These are phyloP conservation scores for Eucalyptus grandis DNA, from an alignment of 345 rosid genomes.

Conservation along the genomic window DNA sequence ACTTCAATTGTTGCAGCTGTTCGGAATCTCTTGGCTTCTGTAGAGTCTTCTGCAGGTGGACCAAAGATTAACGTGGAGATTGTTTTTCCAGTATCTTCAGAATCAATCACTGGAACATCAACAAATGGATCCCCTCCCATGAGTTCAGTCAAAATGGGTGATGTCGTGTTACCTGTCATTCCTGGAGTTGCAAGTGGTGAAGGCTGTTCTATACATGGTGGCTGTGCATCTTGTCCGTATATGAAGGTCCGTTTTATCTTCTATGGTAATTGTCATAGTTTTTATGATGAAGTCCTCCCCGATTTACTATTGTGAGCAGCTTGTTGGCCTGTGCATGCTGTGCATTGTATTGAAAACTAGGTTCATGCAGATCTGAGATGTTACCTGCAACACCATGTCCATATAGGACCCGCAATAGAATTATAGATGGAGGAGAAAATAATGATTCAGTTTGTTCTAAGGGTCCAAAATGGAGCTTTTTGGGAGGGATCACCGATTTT, in stretches of 20 bases:
- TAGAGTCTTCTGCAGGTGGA: constrained; percentile 14
- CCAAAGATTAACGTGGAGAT: constrained; percentile 76
- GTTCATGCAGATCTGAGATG: neutral
- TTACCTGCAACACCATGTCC: neutral
- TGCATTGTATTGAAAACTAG: neutral
- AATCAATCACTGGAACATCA: constrained; percentile 61
- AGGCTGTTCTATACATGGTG: constrained; percentile 92
- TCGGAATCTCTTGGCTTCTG: constrained; percentile 37
- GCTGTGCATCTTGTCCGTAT: constrained; percentile 97
- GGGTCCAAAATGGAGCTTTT: neutral
- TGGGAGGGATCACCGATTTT: neutral
- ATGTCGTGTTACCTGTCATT: constrained; percentile 50
- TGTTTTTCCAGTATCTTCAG: constrained; percentile 90
- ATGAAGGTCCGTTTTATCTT: constrained; percentile 55
- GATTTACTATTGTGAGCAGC: neutral
- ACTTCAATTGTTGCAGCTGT: constrained; percentile 86
- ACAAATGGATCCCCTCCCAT: constrained; percentile 19
- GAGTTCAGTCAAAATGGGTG: constrained; percentile 26
- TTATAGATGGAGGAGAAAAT: neutral
- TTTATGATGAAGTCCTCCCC: neutral
- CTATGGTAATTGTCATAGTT: neutral
- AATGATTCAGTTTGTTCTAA: neutral
- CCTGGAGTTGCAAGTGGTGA: constrained; percentile 96
- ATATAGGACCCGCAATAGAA: neutral
- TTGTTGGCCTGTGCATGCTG: neutral